Evolutionary conservation across 2,329 filamentous ascomycete genomes (phyloP).

Genomic region (Apiospora arundinis): DNA sequence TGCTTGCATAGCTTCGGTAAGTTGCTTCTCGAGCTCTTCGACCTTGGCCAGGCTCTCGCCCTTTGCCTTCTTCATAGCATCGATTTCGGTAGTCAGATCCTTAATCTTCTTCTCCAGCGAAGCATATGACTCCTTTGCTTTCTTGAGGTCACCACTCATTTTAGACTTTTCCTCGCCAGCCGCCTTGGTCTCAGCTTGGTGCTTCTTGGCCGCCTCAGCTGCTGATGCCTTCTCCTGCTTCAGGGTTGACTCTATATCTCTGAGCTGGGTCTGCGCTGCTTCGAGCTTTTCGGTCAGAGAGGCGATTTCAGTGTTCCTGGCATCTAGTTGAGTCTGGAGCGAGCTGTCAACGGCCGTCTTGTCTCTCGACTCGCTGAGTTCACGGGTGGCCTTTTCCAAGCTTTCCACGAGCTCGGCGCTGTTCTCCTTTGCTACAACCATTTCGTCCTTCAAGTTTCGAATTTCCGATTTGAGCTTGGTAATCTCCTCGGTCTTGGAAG

Average conservation of each 20-base stretch:
- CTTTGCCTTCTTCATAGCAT: slow-evolving; percentile 46
- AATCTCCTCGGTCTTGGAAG: slow-evolving; percentile 74
- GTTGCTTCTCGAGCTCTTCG: slow-evolving; percentile 47
- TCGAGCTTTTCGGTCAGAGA: slow-evolving; percentile 57
- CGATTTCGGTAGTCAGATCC: slow-evolving; percentile 52
- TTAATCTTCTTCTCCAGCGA: slow-evolving; percentile 38
- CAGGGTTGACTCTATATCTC: slow-evolving; percentile 48
- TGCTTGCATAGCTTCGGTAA: slow-evolving; percentile 33
- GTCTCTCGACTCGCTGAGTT: slow-evolving; percentile 59
- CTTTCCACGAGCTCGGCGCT: slow-evolving; percentile 69
- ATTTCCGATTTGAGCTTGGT: slow-evolving; percentile 74
- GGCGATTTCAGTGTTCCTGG: slow-evolving; percentile 54
- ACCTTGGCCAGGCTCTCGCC: slow-evolving; percentile 48
- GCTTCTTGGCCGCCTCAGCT: slow-evolving; percentile 32
- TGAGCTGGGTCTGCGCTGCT: slow-evolving; percentile 51
- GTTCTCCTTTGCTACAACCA: slow-evolving; percentile 75
- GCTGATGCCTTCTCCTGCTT: slow-evolving; percentile 37
- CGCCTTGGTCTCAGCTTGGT: slow-evolving; percentile 36
- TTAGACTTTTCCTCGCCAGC: slow-evolving; percentile 34
- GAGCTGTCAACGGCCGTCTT: slow-evolving; percentile 48
- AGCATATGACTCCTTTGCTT: slow-evolving; percentile 44
- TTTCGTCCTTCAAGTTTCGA: slow-evolving; percentile 69
- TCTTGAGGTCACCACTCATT: slow-evolving; percentile 43
- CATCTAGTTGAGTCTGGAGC: slow-evolving; percentile 57
- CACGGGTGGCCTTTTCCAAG: slow-evolving; percentile 70